Conservation (phyloP, 2,329 filamentous ascomycete species). For the Apiospora hydei region DNA sequence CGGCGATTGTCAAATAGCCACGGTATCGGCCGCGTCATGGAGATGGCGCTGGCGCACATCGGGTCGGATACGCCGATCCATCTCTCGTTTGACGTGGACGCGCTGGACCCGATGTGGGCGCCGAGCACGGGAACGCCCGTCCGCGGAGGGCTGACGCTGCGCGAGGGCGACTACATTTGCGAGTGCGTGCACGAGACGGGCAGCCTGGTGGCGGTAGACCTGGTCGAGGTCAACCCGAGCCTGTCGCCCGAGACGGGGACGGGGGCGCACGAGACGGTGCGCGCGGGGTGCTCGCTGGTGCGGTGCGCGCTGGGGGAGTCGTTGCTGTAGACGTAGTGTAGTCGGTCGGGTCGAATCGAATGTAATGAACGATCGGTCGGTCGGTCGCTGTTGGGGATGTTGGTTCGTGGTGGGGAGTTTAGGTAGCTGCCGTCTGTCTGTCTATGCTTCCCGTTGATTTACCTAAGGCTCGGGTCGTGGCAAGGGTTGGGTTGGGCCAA, state of each 20-base stretch:
- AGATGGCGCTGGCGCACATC: conserved; percentile 97
- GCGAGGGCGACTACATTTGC: conserved; percentile 97
- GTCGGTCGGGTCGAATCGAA: too few relatives aligned
- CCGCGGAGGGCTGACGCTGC: conserved; percentile 87
- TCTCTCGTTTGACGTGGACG: conserved; percentile 96
- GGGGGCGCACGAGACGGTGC: conserved; percentile 84
- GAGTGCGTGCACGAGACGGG: conserved; percentile 85
- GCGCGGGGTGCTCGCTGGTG: conserved; percentile 90
- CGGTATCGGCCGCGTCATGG: conserved; percentile 94
- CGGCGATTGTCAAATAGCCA: conserved; percentile 59
- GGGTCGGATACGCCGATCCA: conserved; percentile 95
- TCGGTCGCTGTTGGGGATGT: not conserved
- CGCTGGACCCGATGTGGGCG: conserved; percentile 93
- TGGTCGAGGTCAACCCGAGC: conserved; percentile 83
- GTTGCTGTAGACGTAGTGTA: conserved; percentile 74
- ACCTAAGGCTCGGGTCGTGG: not conserved
- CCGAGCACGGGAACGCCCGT: conserved; percentile 96
- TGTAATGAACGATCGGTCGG: not conserved
- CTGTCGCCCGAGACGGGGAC: conserved; percentile 65
- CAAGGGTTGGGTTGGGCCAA: not conserved
- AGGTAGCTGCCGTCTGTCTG: not conserved
- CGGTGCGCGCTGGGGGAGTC: conserved; percentile 93
- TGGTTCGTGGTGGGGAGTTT: not conserved
- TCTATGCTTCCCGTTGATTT: not conserved
- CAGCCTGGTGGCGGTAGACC: conserved; percentile 78